phyloP scores from a whole-genome alignment of 345 rosid species.

The Crucihimalaya himalaica region DNA sequence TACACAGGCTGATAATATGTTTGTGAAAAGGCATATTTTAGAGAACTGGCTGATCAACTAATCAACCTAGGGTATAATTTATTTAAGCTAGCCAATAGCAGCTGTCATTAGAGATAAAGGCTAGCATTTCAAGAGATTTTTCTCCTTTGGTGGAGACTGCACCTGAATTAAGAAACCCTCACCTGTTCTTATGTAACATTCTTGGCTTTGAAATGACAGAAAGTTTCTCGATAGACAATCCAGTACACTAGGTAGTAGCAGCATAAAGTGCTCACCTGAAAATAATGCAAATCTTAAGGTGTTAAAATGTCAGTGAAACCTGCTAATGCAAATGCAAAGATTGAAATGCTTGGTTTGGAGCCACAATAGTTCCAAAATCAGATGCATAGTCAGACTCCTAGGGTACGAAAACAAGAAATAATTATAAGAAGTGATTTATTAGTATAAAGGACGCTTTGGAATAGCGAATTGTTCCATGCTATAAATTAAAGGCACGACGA shows the following conservation, averaged over 20 bases:
- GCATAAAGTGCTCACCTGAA: conserved; percentile 83
- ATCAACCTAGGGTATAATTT: not conserved
- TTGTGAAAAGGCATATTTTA: not conserved
- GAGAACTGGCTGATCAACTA: conserved; percentile 18
- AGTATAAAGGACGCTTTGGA: not conserved
- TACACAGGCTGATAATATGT: conserved; percentile 59
- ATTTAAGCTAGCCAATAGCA: conserved; percentile 1
- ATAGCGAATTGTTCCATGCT: conserved; percentile 11
- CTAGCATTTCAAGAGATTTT: not conserved
- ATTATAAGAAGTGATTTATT: conserved; percentile 10
- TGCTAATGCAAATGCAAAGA: not conserved
- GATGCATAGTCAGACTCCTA: not conserved
- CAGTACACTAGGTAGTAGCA: conserved; percentile 72
- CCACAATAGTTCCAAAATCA: conserved; percentile 15
- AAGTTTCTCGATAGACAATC: conserved; percentile 88
- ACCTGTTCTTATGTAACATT: conserved; percentile 94
- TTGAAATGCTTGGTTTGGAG: not conserved
- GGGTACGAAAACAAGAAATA: not conserved
- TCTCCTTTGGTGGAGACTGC: conserved; percentile 2
- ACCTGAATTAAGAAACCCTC: conserved; percentile 26
- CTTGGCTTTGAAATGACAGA: conserved; percentile 75
- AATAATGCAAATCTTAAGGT: conserved; percentile 29
- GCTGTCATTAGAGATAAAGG: not conserved
- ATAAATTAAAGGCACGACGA: conserved; percentile 9
- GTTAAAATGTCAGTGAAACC: conserved; percentile 16